Percentiles rank a stretch among this genome's conserved stretches.
Conservation (phyloP, 768 basidiomycete species). For the Tulasnella calospora region DNA sequence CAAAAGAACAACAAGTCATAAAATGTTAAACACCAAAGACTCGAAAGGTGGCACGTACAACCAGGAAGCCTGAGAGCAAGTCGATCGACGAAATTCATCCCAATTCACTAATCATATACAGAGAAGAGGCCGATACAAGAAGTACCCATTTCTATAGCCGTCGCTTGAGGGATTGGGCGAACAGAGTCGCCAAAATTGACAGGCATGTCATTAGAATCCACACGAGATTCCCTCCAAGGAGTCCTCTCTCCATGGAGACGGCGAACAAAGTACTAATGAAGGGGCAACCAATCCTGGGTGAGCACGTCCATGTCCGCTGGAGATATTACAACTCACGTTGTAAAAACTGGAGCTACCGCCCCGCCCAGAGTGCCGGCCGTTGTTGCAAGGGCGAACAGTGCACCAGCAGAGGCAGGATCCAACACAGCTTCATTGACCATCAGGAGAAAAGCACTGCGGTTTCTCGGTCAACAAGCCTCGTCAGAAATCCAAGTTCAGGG, state of each 20-base stretch:
- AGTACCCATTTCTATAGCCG: not conserved
- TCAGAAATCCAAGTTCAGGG: not conserved
- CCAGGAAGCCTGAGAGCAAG: no score
- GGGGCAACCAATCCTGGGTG: not conserved
- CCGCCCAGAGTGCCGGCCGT: no score
- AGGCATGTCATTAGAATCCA: not conserved
- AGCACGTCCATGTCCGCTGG: not conserved
- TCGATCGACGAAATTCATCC: not conserved
- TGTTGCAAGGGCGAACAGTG: not conserved
- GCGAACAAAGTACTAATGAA: not conserved
- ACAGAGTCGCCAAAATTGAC: not conserved
- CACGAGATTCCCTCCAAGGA: not conserved
- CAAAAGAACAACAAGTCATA: no score
- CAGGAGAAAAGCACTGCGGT: not conserved
- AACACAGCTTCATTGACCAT: not conserved
- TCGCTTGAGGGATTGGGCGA: not conserved
- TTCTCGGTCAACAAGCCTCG: not conserved
- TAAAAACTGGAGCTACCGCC: no score
- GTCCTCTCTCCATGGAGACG: not conserved
- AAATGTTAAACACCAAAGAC: no score
- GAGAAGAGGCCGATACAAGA: no score
- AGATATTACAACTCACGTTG: not conserved
- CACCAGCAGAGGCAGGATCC: not conserved
- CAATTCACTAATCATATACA: not conserved
- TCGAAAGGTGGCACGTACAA: no score